Conservation (phyloP, 2,329 filamentous ascomycete genomes). For the Cladobotryum protrusum region DNA sequence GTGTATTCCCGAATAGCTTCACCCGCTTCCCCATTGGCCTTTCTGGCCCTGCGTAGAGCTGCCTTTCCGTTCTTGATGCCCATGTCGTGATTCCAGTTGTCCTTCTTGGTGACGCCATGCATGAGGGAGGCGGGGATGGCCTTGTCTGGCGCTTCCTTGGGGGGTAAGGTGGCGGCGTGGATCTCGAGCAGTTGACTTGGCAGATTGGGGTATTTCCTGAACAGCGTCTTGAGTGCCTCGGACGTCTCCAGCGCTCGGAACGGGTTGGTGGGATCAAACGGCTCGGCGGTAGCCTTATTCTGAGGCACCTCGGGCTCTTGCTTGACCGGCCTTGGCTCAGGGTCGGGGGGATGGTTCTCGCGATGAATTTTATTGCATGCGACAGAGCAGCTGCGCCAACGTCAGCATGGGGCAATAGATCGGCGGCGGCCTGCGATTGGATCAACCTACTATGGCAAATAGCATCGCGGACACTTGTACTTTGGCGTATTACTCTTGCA, state of each 20-base stretch:
- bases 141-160: constrained; percentile 23
- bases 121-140: constrained; percentile 28
- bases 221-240: constrained; percentile 43
- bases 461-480: constrained; percentile 59
- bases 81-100: constrained; percentile 52
- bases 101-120: constrained; percentile 29
- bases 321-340: constrained; percentile 21
- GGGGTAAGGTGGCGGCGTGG: constrained; percentile 43
- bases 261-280: constrained; percentile 32
- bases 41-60: constrained; percentile 45
- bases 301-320: neutral
- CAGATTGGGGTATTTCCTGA: constrained; percentile 47
- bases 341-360: constrained; percentile 41
- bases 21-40: constrained; percentile 46
- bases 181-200: constrained; percentile 42
- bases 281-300: constrained; percentile 6
- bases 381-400: constrained; percentile 48
- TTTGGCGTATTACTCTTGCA: constrained; percentile 47
- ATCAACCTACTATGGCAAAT: constrained; percentile 49
- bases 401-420: constrained; percentile 2
- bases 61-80: constrained; percentile 51
- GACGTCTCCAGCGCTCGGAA: constrained; percentile 47
- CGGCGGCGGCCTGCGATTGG: neutral
- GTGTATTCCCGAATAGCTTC: constrained; percentile 57
- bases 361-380: constrained; percentile 49